Evolutionary conservation across 2,329 filamentous ascomycete genomes (phyloP).

Genomic region (Cadophora malorum): DNA sequence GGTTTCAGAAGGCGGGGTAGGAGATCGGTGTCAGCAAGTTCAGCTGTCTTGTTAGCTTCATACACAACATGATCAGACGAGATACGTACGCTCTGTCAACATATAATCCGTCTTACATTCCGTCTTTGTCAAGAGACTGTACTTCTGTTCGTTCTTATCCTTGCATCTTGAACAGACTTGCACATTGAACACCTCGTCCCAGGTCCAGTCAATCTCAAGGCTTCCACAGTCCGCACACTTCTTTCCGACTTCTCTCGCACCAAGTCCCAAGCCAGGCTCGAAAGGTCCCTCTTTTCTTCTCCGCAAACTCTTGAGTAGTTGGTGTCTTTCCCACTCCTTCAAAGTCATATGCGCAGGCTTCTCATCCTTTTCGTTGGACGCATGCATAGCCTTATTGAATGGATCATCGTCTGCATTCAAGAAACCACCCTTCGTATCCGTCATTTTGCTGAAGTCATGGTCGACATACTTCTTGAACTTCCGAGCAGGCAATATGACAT

Average conservation of each 20-base stretch:
- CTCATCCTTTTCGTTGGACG: slow-evolving; percentile 56
- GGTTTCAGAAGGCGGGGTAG: slow-evolving; percentile 87
- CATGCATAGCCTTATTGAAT: slow-evolving; percentile 77
- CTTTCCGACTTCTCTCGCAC: slow-evolving; percentile 69
- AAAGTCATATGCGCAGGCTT: slow-evolving; percentile 89
- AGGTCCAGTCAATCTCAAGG: slow-evolving; percentile 92
- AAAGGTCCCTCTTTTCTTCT: slow-evolving; percentile 81
- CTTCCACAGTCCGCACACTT: slow-evolving; percentile 84
- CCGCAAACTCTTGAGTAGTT: slow-evolving; percentile 74
- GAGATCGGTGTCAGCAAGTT: slow-evolving; percentile 86
- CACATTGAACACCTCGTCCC: slow-evolving; percentile 83
- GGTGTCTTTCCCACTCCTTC: slow-evolving; percentile 88
- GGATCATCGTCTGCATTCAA: slow-evolving; percentile 91
- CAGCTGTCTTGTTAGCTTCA: slow-evolving; percentile 58
- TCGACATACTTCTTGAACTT: slow-evolving; percentile 96
- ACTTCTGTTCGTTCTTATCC: slow-evolving; percentile 90
- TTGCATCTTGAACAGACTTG: slow-evolving; percentile 85
- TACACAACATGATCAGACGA: neutral
- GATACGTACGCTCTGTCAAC: slow-evolving; percentile 79
- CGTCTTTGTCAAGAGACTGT: slow-evolving; percentile 94
- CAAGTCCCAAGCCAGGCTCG: slow-evolving; percentile 81
- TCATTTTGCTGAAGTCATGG: slow-evolving; percentile 98
- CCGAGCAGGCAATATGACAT: slow-evolving; percentile 66
- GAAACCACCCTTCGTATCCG: slow-evolving; percentile 96
- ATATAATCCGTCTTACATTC: slow-evolving; percentile 96